A percentile compares a stretch with the other conserved stretches of the same genome.
Conservation (phyloP, 257 asterid genomes). For the Orobanche coerulescens region DNA sequence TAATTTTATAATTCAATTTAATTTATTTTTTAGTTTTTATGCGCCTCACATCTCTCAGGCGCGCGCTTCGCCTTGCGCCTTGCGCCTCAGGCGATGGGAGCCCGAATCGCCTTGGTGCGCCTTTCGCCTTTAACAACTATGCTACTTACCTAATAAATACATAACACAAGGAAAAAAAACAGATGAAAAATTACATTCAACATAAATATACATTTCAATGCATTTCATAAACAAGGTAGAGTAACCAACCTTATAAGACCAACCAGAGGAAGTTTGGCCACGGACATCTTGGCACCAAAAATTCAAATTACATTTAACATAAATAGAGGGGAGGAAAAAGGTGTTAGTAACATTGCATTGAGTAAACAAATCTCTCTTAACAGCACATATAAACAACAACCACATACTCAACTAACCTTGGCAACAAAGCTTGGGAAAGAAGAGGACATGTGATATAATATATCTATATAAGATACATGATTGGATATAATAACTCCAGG, state of each 20-base stretch:
- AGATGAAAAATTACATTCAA: conserved; percentile 34
- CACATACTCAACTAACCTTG: conserved; percentile 52
- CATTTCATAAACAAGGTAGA: not conserved
- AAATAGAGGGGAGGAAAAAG: conserved; percentile 16
- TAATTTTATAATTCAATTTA: too few species aligned
- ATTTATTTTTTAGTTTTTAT: too few species aligned
- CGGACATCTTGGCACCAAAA: conserved; percentile 83
- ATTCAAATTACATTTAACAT: conserved; percentile 23
- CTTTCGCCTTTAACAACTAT: too few species aligned
- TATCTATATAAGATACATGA: conserved; percentile 86
- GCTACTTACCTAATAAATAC: not conserved
- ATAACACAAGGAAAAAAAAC: conserved; percentile 43
- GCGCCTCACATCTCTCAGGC: too few species aligned
- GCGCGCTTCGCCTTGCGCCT: too few species aligned
- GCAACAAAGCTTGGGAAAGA: conserved; percentile 97
- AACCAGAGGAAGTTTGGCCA: conserved; percentile 88
- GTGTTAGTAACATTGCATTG: conserved; percentile 21
- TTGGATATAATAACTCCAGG: conserved; percentile 87
- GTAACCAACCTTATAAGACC: conserved; percentile 87
- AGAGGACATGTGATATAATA: conserved; percentile 81
- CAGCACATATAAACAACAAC: not conserved
- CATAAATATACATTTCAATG: conserved; percentile 32
- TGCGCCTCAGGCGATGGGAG: too few species aligned
- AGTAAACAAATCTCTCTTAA: not conserved
- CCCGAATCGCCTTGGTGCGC: too few species aligned